These are phyloP conservation scores for Vararia minispora DNA, from an alignment of 768 basidiomycete genomes.

Conservation along the genomic window DNA sequence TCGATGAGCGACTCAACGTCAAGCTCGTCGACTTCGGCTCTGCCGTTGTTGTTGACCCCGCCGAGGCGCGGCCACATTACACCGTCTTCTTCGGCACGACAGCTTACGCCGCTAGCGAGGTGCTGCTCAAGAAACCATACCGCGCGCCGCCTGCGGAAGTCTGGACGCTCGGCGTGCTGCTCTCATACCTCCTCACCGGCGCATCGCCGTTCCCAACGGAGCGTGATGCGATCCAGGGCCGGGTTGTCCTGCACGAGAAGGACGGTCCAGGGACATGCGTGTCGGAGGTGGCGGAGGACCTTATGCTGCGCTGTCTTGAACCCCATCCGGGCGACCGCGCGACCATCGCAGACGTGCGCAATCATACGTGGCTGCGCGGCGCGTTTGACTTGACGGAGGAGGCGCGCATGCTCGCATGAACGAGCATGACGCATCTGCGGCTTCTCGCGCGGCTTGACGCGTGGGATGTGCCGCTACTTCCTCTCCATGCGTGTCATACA, in stretches of 20 bases:
- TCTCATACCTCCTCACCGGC: slow-evolving; percentile 90
- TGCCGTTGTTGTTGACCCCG: slow-evolving; percentile 63
- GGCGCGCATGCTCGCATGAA: neutral
- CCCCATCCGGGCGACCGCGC: slow-evolving; percentile 73
- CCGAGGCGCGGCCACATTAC: slow-evolving; percentile 53
- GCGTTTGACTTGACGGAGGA: slow-evolving; percentile 17
- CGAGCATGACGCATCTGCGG: neutral
- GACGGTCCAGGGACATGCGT: slow-evolving; percentile 12
- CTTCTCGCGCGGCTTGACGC: no score
- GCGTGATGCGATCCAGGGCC: slow-evolving; percentile 63
- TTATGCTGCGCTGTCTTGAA: slow-evolving; percentile 73
- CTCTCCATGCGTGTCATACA: no score
- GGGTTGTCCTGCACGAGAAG: slow-evolving; percentile 32
- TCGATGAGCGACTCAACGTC: slow-evolving; percentile 67
- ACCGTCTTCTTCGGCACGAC: slow-evolving; percentile 85
- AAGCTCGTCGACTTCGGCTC: slow-evolving; percentile 96
- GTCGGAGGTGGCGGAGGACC: slow-evolving; percentile 34
- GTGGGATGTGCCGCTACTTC: no score
- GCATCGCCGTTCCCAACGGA: slow-evolving; percentile 88
- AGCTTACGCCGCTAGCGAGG: slow-evolving; percentile 93
- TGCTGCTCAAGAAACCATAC: slow-evolving; percentile 79
- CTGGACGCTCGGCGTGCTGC: slow-evolving; percentile 91
- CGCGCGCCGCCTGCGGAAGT: slow-evolving; percentile 92
- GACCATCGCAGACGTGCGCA: slow-evolving; percentile 69
- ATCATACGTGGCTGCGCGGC: slow-evolving; percentile 69